Evolutionary conservation across 805 yeast species (phyloP).

Genomic region (Zygoascus tannicola): DNA sequence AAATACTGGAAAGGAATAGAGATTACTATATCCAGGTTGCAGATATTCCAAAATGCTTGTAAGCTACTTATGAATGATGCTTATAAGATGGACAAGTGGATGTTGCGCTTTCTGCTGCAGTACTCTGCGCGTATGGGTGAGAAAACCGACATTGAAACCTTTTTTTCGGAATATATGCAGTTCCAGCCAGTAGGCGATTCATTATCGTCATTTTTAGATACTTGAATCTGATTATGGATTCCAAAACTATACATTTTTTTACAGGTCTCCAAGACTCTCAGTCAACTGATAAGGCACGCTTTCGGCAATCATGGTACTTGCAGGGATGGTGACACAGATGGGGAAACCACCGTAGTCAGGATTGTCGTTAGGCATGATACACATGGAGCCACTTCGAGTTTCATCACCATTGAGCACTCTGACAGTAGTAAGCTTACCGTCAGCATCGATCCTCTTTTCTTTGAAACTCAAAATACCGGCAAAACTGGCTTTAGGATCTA

Average conservation of each 20-base stretch:
- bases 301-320: slow-evolving; percentile 10
- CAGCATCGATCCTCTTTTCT: slow-evolving; percentile 5
- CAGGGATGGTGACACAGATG: slow-evolving; percentile 10
- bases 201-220: background rate
- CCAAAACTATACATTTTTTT: background rate
- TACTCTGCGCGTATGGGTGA: slow-evolving; percentile 3
- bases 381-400: slow-evolving; percentile 8
- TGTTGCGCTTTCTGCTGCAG: slow-evolving; percentile 6
- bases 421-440: slow-evolving; percentile 8
- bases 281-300: background rate
- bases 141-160: slow-evolving; percentile 4
- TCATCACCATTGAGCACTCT: slow-evolving; percentile 16
- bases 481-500: background rate
- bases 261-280: background rate
- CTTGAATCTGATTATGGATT: no score
- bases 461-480: slow-evolving; percentile 7
- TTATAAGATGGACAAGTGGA: slow-evolving; percentile 6
- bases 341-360: slow-evolving; percentile 13
- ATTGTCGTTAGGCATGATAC: slow-evolving; percentile 10
- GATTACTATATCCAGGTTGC: background rate
- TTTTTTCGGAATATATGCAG: background rate
- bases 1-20: slow-evolving; percentile 6
- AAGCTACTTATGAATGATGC: slow-evolving; percentile 6
- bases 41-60: slow-evolving; percentile 8
- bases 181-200: background rate